Evolutionary conservation across 2,329 filamentous ascomycete species (phyloP), one percentile per base, ranked within the genome.

Genomic region (Claviceps citrina): DNA sequence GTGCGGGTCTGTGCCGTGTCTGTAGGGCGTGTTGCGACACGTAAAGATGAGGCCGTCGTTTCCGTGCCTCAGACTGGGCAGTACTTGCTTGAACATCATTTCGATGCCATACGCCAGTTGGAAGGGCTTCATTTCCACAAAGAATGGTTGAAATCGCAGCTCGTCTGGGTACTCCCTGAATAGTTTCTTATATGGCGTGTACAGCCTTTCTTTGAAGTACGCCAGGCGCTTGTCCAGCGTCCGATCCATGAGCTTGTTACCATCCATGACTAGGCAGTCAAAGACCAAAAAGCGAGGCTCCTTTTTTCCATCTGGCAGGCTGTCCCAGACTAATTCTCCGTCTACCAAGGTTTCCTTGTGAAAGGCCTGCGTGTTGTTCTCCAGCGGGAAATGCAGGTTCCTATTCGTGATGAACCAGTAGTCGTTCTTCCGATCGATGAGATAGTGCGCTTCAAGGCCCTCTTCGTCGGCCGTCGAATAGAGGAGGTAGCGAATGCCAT

Each of bases 1-100:
- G 57, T 94, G 81, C 37, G 76, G 75, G 60, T 98, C 91, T 10
- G 91, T 98, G 49, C 91, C 91, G 48, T 82, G 80, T 51, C 80
- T 79, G 65, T 98, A 98, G 8, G 80, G 72, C 15, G 84, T 85
- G 51, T 77, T 81, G 47, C 84, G 78, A 63, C 89, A 94, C n/a
- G 91, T 96, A 62, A 96, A 98, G 54, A 98, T 94, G 35, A 98
- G 71, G 5, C 91, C 91, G 57, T 98, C 91, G 58, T 95, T 96
- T 46, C 89, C 87, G 56, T 98, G 91, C 49, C 79, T 81, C 27
- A 98, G 72, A 31, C 70, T 77, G 1, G 86, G 87, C 22, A 96
- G 75, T 33, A 93, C 76, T 42, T 87, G 72, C 49, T 78, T 76
- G 65, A 98, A 94, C 81, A 96, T 93, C 73, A 83, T 83, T 54